phyloP scores from a whole-genome alignment of 2,329 filamentous ascomycete species.

The Blastomyces gilchristii region DNA sequence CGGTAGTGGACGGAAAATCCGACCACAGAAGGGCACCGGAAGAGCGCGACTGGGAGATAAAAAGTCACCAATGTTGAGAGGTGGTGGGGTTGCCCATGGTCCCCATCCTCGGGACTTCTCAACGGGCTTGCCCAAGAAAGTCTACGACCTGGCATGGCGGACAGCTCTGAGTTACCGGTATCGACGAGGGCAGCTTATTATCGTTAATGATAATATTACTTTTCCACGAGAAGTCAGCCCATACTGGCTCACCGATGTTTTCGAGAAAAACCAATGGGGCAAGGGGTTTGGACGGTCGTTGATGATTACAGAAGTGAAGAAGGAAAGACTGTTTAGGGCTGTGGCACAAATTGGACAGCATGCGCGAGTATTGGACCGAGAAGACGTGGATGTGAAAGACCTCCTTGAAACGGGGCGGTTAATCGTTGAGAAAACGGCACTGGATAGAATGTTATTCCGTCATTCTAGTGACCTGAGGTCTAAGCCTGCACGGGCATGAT shows the following conservation, averaged over 20 bases:
- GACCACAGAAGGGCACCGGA: slow-evolving; percentile 79
- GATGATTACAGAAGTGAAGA: slow-evolving; percentile 56
- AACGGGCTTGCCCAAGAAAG: slow-evolving; percentile 71
- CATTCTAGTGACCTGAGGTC: slow-evolving; percentile 44
- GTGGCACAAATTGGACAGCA: slow-evolving; percentile 55
- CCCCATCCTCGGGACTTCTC: slow-evolving; percentile 86
- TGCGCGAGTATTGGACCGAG: slow-evolving; percentile 57
- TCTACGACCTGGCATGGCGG: slow-evolving; percentile 92
- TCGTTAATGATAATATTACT: slow-evolving; percentile 69
- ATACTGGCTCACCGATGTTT: slow-evolving; percentile 56
- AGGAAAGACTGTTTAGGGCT: slow-evolving; percentile 55
- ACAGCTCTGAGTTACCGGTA: slow-evolving; percentile 90
- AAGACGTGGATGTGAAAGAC: slow-evolving; percentile 94
- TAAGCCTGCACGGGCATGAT: slow-evolving; percentile 27
- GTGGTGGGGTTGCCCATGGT: slow-evolving; percentile 83
- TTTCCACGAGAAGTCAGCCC: slow-evolving; percentile 45
- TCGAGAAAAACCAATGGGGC: slow-evolving; percentile 62
- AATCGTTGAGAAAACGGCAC: slow-evolving; percentile 72
- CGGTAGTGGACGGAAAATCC: slow-evolving; percentile 72
- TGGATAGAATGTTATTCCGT: slow-evolving; percentile 61
- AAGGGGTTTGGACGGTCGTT: slow-evolving; percentile 58
- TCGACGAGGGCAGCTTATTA: slow-evolving; percentile 71
- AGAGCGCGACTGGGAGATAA: slow-evolving; percentile 66
- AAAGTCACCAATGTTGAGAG: slow-evolving; percentile 70
- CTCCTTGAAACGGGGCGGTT: slow-evolving; percentile 74